Conservation (phyloP, 148 eudicot genomes). For the Persicaria maculosa region DNA sequence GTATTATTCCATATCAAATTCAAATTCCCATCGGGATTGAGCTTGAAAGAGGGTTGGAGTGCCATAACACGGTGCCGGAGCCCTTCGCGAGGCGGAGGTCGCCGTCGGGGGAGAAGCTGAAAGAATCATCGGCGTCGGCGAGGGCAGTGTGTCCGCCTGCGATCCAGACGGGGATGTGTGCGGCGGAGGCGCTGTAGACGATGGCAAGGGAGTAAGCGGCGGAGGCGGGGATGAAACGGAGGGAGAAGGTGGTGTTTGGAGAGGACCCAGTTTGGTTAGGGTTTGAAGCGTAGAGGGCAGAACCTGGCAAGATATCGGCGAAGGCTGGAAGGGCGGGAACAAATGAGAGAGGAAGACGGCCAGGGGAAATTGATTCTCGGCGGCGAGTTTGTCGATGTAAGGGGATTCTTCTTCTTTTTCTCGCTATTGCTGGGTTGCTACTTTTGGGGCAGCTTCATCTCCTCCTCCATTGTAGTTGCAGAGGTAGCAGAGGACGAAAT, state of each 20-base stretch:
- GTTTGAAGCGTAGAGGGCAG: constrained; percentile 38
- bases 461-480: background rate
- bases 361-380: background rate
- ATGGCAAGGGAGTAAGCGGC: constrained; percentile 40
- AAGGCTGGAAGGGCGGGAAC: too few species aligned
- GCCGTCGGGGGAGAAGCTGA: constrained; percentile 36
- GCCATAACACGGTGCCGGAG: constrained; percentile 37
- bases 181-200: constrained; percentile 23
- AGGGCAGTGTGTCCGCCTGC: constrained; percentile 19
- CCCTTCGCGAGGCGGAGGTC: constrained; percentile 36
- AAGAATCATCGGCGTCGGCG: constrained; percentile 30
- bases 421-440: background rate
- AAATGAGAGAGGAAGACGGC: background rate
- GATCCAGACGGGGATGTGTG: constrained; percentile 42
- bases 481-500: too few species aligned
- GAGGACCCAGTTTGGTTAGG: constrained; percentile 44
- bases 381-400: background rate
- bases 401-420: background rate
- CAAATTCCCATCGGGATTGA: constrained; percentile 42
- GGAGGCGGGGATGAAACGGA: constrained; percentile 35
- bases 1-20: constrained; percentile 49
- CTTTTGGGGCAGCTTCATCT: background rate
- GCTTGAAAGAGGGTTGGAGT: constrained; percentile 50
- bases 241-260: constrained; percentile 37
- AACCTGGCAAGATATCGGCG: constrained; percentile 24